Evolutionary conservation across 148 eudicot species (phyloP), one percentile per base, ranked within the genome.

Genomic region (Dianthus caryophyllus): DNA sequence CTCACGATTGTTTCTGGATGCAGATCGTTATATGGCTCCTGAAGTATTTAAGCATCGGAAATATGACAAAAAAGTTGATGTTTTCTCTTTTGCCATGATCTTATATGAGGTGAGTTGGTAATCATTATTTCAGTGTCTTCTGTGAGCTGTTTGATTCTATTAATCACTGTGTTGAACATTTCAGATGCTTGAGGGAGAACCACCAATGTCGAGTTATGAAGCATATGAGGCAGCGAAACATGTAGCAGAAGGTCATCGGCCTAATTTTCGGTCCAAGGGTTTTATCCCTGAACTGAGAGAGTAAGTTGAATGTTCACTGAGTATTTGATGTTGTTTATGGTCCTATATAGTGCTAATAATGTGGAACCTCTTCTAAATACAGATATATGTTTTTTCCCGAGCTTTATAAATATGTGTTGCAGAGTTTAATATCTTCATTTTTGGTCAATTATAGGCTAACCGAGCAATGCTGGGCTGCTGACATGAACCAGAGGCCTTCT

Each of bases 1-100:
- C 38, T 6, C 33, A 63, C 18, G 57, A 76, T 78, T 75, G 21
- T 61, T 22, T 14, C 24, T 74, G 66, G 71, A 57, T 64, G 57
- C 78, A 93, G 98, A 94, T 68, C 88, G 98, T 21, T 94, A 94
- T 67, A 94, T 94, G 98, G 98, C 98, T 59, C 98, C 98, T 67
- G 98, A 94, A 85, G 98, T 94, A 38, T 90, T 94, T 80, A 90
- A 79, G 81, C 98, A 94, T 76, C 77, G 87, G 69, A 94, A 88
- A 72, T 94, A 94, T 79, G 98, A 94, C 71, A 90, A 90, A 83
- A 94, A 90, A 80, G 97, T 94, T 77, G 98, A 94, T 66, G 96
- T 94, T 59, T 94, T 88, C 87, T 94, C 98, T 54, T 94, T 94
- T 65, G 97, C 83, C 48, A 94, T 94, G 98, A 94, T 94, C 76